Conservation (phyloP, 225 moss, liverwort and hornwort species). For the Pseudoscleropodium purum region DNA sequence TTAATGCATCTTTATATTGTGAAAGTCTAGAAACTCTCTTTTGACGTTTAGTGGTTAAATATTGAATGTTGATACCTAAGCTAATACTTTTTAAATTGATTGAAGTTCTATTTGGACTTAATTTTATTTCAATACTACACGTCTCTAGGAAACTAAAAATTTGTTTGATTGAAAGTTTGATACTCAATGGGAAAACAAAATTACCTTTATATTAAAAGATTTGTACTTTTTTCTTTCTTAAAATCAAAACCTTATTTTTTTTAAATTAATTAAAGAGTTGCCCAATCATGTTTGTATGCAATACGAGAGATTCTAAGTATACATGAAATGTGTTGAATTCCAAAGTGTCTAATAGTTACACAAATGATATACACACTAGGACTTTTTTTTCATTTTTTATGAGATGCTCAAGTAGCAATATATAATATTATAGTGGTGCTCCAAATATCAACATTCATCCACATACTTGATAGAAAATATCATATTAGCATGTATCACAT, state of each 20-base stretch:
- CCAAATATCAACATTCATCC: no score
- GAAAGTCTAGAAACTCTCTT: not conserved
- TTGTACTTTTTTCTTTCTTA: no score
- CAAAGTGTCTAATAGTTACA: not conserved
- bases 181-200: not conserved
- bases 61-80: no score
- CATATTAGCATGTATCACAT: no score
- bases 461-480: no score
- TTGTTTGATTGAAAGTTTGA: not conserved
- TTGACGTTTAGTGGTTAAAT: not conserved
- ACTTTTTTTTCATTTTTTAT: no score
- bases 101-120: not conserved
- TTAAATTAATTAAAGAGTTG: not conserved
- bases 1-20: not conserved
- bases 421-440: no score
- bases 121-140: not conserved
- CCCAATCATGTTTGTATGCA: not conserved
- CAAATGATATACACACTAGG: not conserved
- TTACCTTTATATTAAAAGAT: not conserved
- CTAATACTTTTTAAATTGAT: not conserved
- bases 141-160: not conserved
- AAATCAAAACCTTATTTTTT: not conserved
- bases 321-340: rapidly evolving
- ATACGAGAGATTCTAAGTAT: rapidly evolving
- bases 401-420: no score